A percentile compares a stretch with the other conserved stretches of the same genome.
Evolutionary conservation across 345 rosid species (phyloP).

Genomic region (Rhizophora apiculata): DNA sequence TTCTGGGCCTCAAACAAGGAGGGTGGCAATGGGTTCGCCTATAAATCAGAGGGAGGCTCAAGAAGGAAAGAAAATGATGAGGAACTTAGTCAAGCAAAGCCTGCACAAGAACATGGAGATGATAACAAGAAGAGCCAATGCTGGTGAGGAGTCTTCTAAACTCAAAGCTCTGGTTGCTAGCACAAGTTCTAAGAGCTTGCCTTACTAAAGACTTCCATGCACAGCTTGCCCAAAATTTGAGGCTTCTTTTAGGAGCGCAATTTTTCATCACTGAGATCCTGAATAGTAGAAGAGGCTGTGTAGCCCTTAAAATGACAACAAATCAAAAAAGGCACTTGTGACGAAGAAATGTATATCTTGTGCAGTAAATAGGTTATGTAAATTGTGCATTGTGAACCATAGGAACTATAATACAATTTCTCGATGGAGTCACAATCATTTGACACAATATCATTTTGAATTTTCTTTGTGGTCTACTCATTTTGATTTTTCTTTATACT

Average conservation of each 20-base stretch:
- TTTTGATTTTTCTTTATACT: too few species aligned
- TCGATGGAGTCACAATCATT: too few species aligned
- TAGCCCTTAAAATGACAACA: neutral
- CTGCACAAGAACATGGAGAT: slow-evolving; percentile 79
- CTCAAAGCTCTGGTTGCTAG: slow-evolving; percentile 67
- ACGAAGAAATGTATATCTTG: too few species aligned
- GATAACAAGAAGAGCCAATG: slow-evolving; percentile 69
- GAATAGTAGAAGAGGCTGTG: neutral
- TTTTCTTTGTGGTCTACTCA: too few species aligned
- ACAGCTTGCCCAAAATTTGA: neutral
- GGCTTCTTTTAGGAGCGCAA: slow-evolving; percentile 8
- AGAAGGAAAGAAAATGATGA: slow-evolving; percentile 79
- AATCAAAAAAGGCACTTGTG: too few species aligned
- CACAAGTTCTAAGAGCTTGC: slow-evolving; percentile 90
- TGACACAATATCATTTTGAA: too few species aligned
- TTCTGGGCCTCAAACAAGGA: slow-evolving; percentile 81
- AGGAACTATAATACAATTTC: too few species aligned
- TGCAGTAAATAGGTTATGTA: too few species aligned
- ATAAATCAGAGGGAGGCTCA: slow-evolving; percentile 41
- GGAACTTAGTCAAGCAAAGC: slow-evolving; percentile 78
- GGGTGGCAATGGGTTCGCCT: slow-evolving; percentile 56
- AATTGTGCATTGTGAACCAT: too few species aligned
- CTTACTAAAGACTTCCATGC: slow-evolving; percentile 38
- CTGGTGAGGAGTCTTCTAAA: slow-evolving; percentile 36
- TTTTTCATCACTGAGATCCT: slow-evolving; percentile 10